These are phyloP conservation scores for Diaporthe longicolla DNA, from an alignment of 2,329 filamentous ascomycete genomes.

Conservation along the genomic window DNA sequence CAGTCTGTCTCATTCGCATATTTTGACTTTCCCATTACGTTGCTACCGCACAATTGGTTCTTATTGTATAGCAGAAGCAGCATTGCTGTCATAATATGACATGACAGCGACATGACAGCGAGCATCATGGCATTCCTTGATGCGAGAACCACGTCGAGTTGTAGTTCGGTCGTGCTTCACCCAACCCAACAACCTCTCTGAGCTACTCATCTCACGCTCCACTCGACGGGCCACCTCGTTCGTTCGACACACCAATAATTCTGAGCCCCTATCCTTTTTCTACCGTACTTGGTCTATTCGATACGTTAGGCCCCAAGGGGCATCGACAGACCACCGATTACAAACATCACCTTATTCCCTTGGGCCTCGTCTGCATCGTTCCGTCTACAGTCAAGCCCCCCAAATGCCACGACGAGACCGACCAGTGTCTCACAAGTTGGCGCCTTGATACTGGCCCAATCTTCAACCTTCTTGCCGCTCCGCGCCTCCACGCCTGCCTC, in stretches of 20 bases:
- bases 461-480: neutral
- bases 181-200: neutral
- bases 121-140: too few species aligned
- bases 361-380: neutral
- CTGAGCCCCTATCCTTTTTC: neutral
- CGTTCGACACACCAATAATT: neutral
- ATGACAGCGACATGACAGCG: too few species aligned
- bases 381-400: neutral
- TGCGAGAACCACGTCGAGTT: too few species aligned
- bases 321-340: slow-evolving; percentile 19
- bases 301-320: neutral
- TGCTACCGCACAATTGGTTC: too few species aligned
- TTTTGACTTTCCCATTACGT: neutral
- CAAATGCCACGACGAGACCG: neutral
- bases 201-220: neutral
- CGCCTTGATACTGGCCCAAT: neutral
- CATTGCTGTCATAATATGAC: neutral
- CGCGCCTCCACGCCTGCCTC: neutral
- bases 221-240: neutral
- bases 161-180: neutral
- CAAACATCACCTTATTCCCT: neutral
- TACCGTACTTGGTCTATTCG: neutral
- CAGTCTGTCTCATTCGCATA: neutral
- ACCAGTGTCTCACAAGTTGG: slow-evolving; percentile 10
- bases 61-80: neutral